Base-by-base conservation (phyloP, 2,329 filamentous ascomycete genomes). In the Ceratocystis huliohia region DNA sequence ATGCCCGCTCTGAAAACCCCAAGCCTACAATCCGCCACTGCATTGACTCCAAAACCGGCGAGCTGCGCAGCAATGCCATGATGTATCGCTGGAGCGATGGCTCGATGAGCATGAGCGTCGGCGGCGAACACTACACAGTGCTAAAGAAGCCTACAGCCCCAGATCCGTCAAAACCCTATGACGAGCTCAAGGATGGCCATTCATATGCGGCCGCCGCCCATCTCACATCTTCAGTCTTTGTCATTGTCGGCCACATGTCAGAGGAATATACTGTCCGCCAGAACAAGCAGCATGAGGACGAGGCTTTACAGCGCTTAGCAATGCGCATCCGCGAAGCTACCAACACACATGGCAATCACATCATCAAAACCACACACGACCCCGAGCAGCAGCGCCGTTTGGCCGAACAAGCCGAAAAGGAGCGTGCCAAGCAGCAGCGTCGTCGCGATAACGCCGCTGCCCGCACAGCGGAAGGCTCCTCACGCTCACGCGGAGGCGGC, bases 1-100 rank as follows among this genome's bases (percentile, higher is more conserved):
- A 85, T 69, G 79, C 79, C 62, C 76, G 75, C 57, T 70, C 85
- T 75, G 73, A 83, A 71, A 73, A 84, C 75, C 76, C 88, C 41
- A 81, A 85, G 71, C 83, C 84, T 46, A 86, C 87, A 1, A 80
- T 89, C 61, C 85, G 88, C 68, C 89, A 86, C 76, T 84, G 87
- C 65, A 84, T 82, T 71, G 85, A 89, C 67, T 79, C 84, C 8
- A 80, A 80, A n/a, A 87, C 84, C 1, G 81, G 82, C 62, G 78
- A 84, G 69, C 78, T 91, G 13, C 84, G 88, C 73, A 91, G 88
- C 72, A 93, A 93, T 73, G 83, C 89, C 1, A 82, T 86, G 69
- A 77, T 93, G 37, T 84, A 89, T 72, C 83, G 83, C 70, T 93
- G 89, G 89, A 90, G 86, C 69, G 89, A 93, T 72, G 89, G 89